Conservation (phyloP, 345 rosid genomes). For the Physaria fendleri region DNA sequence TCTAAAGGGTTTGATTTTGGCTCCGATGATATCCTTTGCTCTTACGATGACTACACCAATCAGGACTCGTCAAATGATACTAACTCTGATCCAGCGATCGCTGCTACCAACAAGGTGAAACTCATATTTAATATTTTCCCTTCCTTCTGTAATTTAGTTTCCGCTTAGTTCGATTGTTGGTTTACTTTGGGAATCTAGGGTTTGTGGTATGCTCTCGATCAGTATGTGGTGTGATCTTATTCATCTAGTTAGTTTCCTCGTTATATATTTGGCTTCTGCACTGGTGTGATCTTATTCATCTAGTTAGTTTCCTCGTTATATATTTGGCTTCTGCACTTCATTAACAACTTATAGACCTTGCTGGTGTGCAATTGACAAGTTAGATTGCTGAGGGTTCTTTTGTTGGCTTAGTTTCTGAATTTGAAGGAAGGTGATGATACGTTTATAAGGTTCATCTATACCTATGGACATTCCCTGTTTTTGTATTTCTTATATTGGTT, state of each 20-base stretch:
- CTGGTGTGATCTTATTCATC: neutral
- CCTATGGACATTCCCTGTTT: neutral
- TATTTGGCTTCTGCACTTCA: neutral
- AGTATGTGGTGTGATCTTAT: too few relatives aligned
- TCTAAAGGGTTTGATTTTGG: conserved; percentile 89
- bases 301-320: neutral
- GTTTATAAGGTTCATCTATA: neutral
- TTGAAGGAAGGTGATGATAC: neutral
- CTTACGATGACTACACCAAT: conserved; percentile 74
- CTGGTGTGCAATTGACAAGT: neutral
- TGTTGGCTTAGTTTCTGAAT: neutral
- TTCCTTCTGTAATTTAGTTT: neutral
- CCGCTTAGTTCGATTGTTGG: neutral
- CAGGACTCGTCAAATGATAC: conserved; percentile 69
- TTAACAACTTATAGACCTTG: neutral
- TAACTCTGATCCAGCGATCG: conserved; percentile 52
- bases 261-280: neutral
- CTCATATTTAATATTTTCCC: neutral
- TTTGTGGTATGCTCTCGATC: too few relatives aligned
- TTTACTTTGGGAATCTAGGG: neutral
- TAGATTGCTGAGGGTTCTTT: neutral
- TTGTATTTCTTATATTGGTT: neutral
- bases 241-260: neutral
- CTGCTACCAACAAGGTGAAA: conserved; percentile 28
- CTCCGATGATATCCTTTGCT: conserved; percentile 95